Evolutionary conservation across 345 rosid genomes (phyloP), one percentile per base, ranked within the genome.

Genomic region (Bruguiera sexangula): DNA sequence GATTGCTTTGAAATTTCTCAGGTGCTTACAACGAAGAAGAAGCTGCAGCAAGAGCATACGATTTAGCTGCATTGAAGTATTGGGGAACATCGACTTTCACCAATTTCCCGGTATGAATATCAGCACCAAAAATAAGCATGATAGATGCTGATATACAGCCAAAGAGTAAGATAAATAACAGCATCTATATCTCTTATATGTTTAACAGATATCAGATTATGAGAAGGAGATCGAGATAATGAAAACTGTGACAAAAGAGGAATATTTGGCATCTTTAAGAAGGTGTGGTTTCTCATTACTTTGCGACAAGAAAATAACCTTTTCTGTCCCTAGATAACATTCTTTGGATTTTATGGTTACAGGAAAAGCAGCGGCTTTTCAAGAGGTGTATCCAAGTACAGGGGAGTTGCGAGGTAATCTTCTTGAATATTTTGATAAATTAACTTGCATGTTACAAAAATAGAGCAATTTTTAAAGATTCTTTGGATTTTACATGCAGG

Each of bases 321-420:
- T 24, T 19, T 24, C 27, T 10, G 46, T 24, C 60, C 61, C 24
- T 52, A 69, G 36, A 34, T n/a, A 30, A 65, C 6, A 11, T 36
- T 22, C 9, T 54, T 60, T 57, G 21, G 30, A 53, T 30, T 67
- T 32, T 19, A 13, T 75, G 53, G 24, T 5, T 19, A 19, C 81
- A 88, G 93, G 73, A 85, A 80, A 68, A 88, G 93, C 79, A 88
- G 88, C 61, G 89, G 92, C n/a, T 85, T 85, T 55, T 87, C 92
- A 18, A 85, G 92, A 76, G 89, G 89, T 34, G 88, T 85, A 50
- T 88, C 93, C 54, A 85, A 78, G 79, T 88, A 85, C 57, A 80
- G 93, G 58, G 93, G 89, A 69, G 93, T 88, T 68, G 93, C 89
- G 58, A 88, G 88, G 91, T 84, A 62, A 69, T 37, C 18, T 39